Evolutionary conservation across 352 stramenopile species (phyloP), one percentile per base, ranked within the genome.

Genomic region (Pythium grandisporangium): DNA sequence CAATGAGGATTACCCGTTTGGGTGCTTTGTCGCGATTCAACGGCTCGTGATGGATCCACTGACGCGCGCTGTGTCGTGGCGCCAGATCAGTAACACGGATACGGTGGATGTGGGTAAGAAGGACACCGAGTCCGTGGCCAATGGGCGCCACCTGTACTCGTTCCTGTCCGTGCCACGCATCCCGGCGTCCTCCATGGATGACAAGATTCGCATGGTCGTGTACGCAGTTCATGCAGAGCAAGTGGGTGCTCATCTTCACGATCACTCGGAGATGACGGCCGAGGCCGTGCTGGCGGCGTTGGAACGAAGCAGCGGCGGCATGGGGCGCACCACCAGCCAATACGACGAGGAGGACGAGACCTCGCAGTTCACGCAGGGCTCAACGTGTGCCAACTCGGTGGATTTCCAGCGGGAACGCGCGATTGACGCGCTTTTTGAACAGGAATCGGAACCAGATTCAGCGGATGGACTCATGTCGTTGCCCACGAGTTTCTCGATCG

Each of bases 111-210:
- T 73, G 17, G 57, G 58, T n/a, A 54, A 56, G 24, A 88, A 82
- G 40, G 70, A 85, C 17, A 14, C 53, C n/a, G 24, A 23, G 2
- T 48, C 51, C 1, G 23, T 53, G 0, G 41, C 53, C 10, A 48
- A 55, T 27, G 68, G 66, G 16, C 66, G 72, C 3, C 79, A 80
- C 23, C 41, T 85, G 29, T 91, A 92, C 52, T 84, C 75, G 30
- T 92, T 92, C 56, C 55, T 92, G 51, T 69, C 75, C 2, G 78
- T 92, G n/a, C 78, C 78, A 13, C 72, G 76, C 1, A 86, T 92
- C 10, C 66, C 72, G 11, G 66, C 89, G 4, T 44, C 51, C 4
- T 59, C 63, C 6, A 42, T 56, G 2, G 67, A 78, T 6, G 78
- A 92, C 42, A 80, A 78, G 30, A 61, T 92, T 35, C 75, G 78